Base-by-base conservation (phyloP, 2,329 filamentous ascomycete species). In the Cladosporium sp. region DNA sequence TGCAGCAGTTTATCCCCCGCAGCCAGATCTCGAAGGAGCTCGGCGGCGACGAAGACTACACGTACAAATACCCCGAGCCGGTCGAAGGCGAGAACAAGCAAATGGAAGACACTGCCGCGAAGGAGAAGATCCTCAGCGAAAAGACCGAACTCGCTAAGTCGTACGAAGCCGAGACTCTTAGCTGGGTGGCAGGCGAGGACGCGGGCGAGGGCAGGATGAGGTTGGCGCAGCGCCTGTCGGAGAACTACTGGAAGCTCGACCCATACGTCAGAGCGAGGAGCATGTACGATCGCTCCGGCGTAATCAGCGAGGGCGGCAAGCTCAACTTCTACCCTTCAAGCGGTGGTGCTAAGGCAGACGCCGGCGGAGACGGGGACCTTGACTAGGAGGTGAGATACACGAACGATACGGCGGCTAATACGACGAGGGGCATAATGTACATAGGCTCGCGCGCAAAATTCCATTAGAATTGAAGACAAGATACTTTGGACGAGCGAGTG, bases 241-340 rank as follows among this genome's bases (percentile, higher is more conserved):
- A 79, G 44, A 87, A 87, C 61, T 98, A 97, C 73, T 98, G 93
- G 92, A 77, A 79, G 37, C 70, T 96, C 49, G 93, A 98, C 71
- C 89, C 89, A 0, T 95, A 92, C 68, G 68, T 97, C 31, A 78
- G 93, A 37, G 89, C 91, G 10, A 79, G 85, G 63, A 87, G 84
- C n/a, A 71, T 89, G 56, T 96, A 95, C 62, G 93, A 98, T 68
- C 81, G 93, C 55, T 79, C 78, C 10, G 88, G 90, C 1, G 74
- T 93, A 55, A 77, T 97, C 43, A 73, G 80, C 55, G 71, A 76
- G 1, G 82, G 76, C 9, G 91, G 90, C 1, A 78, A 78, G 64
- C 71, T 92, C 41, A 74, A 87, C 34, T 91, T 88, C 69, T 93
- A 95, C 63, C 77, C 78, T 13, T 54, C 46, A 31, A 16, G 34